Conservation (phyloP, 2,329 filamentous ascomycete species). For the Aspergillus brunneoviolaceus region DNA sequence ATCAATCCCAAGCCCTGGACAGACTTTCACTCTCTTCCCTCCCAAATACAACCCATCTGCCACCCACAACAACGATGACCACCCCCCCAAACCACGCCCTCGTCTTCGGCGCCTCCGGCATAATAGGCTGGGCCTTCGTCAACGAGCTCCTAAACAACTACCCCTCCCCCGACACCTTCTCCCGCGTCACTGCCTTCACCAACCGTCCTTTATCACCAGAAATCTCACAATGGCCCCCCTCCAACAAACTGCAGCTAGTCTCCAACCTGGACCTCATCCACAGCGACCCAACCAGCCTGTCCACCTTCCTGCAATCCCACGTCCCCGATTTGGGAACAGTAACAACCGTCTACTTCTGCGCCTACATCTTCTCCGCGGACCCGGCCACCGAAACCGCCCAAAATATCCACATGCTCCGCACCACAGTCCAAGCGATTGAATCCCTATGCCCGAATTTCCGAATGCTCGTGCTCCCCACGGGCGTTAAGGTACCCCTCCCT, state of each 20-base stretch:
- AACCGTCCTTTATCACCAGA: neutral
- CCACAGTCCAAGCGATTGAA: neutral
- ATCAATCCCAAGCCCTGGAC: too few relatives aligned
- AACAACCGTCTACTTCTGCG: slow-evolving; percentile 6
- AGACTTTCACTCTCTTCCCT: too few relatives aligned
- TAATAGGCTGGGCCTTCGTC: slow-evolving; percentile 10
- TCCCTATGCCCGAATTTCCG: slow-evolving; percentile 1
- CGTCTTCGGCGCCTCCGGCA: slow-evolving; percentile 8
- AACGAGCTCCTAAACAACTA: slow-evolving; percentile 1
- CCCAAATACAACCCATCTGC: too few relatives aligned
- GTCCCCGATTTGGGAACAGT: slow-evolving; percentile 29
- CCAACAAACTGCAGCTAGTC: neutral
- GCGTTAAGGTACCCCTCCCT: slow-evolving; percentile 5
- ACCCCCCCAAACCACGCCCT: neutral
- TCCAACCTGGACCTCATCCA: neutral
- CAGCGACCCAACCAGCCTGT: neutral
- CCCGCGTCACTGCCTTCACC: slow-evolving; percentile 2
- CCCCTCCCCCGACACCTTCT: neutral
- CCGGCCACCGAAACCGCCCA: neutral
- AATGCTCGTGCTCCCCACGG: slow-evolving; percentile 5
- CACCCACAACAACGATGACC: too few relatives aligned
- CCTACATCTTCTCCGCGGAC: neutral
- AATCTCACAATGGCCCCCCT: slow-evolving; percentile 5
- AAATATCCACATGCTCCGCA: slow-evolving; percentile 2
- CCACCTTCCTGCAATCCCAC: slow-evolving; percentile 24